Base-by-base conservation (phyloP, 116 monocot genomes). In the Zostera marina region DNA sequence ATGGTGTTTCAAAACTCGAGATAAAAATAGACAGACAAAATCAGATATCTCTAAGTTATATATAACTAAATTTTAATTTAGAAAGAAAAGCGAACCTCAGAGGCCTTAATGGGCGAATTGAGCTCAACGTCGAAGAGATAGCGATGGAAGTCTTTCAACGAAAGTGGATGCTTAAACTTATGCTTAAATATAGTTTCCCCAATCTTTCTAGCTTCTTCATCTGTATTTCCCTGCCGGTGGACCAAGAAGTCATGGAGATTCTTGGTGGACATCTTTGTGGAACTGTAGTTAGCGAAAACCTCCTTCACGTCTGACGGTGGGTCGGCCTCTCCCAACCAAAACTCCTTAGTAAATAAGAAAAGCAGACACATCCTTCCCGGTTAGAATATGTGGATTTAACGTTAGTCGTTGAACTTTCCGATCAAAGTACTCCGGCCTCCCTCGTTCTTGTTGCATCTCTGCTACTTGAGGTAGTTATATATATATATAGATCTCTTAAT, bases 51-150 rank as follows among this genome's bases (percentile, higher is more conserved):
- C n/a, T n/a, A n/a, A n/a, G n/a, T n/a, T n/a, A n/a, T n/a, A n/a
- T n/a, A n/a, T n/a, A n/a, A n/a, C n/a, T n/a, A n/a, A n/a, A n/a
- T n/a, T n/a, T n/a, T n/a, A n/a, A 32, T 32, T 32, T 32, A 1
- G 5, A 32, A 32, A 32, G 5, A 32, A 32, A 32, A 26, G 26
- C 20, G n/a, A 13, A 56, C 56, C 40, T 56, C n/a, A 15, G 56
- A 32, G 38, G 32, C 32, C 32, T 14, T 40, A 15, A 56, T 40
- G 15, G 56, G 23, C 15, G 56, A 43, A 19, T 92, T 92, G 66
- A 92, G 78, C 5, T 81, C 81, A 12, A 47, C 78, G 57, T 75
- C 70, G 68, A 92, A 84, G 66, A 92, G 77, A 41, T 63, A 80
- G 60, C 77, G 76, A 42, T 76, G 72, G 60, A 92, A 92, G 21